Conservation (phyloP, 805 yeast species). For the Priceomyces fermenticarens region DNA sequence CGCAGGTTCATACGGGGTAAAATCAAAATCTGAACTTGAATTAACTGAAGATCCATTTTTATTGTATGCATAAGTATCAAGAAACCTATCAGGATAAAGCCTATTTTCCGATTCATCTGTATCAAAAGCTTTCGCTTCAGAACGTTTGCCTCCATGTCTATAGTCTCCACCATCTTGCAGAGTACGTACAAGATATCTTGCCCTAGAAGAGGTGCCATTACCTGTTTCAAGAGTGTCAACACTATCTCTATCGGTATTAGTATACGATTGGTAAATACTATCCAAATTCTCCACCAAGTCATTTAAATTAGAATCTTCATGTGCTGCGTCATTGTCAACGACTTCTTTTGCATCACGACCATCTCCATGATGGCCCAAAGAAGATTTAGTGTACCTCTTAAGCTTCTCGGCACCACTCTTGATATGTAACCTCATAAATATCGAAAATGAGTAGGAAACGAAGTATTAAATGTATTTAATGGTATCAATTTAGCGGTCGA, state of each 20-base stretch:
- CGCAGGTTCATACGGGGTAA: conserved; percentile 17
- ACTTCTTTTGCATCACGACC: no score
- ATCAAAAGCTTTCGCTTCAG: no score
- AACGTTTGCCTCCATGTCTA: no score
- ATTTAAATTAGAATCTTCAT: conserved; percentile 10
- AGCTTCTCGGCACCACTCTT: conserved; percentile 1
- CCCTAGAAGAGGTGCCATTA: no score
- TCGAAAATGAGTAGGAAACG: conserved; percentile 2
- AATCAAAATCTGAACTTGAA: conserved; percentile 31
- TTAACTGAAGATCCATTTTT: conserved; percentile 3
- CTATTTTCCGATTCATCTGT: no score
- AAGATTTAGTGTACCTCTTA: conserved; percentile 1
- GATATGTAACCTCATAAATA: conserved; percentile 2
- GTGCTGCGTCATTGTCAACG: no score
- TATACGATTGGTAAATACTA: conserved; percentile 21
- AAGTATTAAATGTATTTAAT: not conserved
- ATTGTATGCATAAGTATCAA: no score
- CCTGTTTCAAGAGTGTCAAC: conserved; percentile 21
- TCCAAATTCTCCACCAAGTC: conserved; percentile 23
- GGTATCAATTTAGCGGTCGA: no score
- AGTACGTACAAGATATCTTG: no score
- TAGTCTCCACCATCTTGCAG: no score
- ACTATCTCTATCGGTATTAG: conserved; percentile 12
- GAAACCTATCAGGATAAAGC: no score
- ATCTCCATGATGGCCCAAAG: no score